These are phyloP conservation scores for Cytospora piceicola DNA, from an alignment of 2,329 filamentous ascomycete genomes.

Conservation along the genomic window DNA sequence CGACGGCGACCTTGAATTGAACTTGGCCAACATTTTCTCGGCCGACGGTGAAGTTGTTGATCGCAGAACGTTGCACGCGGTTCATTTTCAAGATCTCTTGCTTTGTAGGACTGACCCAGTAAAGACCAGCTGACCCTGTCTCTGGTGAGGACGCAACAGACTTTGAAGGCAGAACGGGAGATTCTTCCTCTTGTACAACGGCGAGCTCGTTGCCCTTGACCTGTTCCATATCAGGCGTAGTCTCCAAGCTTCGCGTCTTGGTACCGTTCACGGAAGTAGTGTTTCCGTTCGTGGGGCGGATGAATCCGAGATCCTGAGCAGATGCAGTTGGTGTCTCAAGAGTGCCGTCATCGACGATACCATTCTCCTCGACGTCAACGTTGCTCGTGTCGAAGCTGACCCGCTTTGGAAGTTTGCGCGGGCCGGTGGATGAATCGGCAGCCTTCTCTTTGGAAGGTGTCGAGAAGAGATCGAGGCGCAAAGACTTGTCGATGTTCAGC, in stretches of 20 bases:
- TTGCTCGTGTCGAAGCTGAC: conserved; percentile 86
- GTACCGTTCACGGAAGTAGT: conserved; percentile 50
- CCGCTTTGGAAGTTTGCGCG: conserved; percentile 72
- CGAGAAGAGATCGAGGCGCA: conserved; percentile 74
- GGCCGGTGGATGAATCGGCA: conserved; percentile 47
- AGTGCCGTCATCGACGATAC: conserved; percentile 35
- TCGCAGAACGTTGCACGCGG: conserved; percentile 73
- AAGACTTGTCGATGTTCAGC: conserved; percentile 85
- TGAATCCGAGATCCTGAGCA: conserved; percentile 62
- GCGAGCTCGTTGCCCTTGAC: conserved; percentile 76
- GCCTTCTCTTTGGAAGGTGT: conserved; percentile 60
- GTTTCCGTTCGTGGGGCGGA: conserved; percentile 55
- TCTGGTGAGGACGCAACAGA: conserved; percentile 40
- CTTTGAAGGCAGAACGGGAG: conserved; percentile 40
- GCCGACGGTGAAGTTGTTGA: conserved; percentile 79
- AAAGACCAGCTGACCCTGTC: conserved; percentile 66
- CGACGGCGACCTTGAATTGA: conserved; percentile 79
- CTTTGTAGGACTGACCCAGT: conserved; percentile 82
- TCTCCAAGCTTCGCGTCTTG: conserved; percentile 36
- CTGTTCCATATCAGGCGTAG: conserved; percentile 66
- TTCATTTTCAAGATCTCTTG: conserved; percentile 80
- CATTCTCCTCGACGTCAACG: conserved; percentile 50
- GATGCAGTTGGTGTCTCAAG: conserved; percentile 47
- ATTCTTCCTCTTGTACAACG: conserved; percentile 74
- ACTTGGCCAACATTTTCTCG: conserved; percentile 81